Evolutionary conservation across 106 monocot genomes (phyloP).

Genomic region (Narthecium ossifragum): DNA sequence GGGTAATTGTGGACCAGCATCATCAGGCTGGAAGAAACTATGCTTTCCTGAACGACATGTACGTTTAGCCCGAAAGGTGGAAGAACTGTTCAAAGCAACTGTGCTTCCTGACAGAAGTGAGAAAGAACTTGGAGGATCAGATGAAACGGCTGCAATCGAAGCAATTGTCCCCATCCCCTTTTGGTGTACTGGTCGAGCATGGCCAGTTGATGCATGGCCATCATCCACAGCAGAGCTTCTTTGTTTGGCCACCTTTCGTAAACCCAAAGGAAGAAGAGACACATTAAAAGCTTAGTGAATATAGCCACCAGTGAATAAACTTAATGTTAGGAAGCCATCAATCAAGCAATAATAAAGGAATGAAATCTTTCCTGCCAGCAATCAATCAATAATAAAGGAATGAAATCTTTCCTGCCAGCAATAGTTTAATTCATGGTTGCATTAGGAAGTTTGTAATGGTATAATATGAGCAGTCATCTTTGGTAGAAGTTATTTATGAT

Average conservation of each 20-base stretch:
- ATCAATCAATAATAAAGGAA: too few relatives aligned
- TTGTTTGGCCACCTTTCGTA: background rate
- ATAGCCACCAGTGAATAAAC: too few relatives aligned
- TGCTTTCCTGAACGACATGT: too few relatives aligned
- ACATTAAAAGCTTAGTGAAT: background rate
- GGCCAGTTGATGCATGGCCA: conserved; percentile 1
- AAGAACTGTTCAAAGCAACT: background rate
- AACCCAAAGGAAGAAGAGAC: background rate
- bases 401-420: too few relatives aligned
- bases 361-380: too few relatives aligned
- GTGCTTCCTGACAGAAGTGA: conserved; percentile 3
- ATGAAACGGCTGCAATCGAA: conserved; percentile 1
- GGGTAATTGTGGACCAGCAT: conserved; percentile 7
- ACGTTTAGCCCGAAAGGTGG: conserved; percentile 1
- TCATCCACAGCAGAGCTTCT: conserved; percentile 12
- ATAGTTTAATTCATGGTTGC: too few relatives aligned
- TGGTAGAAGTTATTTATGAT: too few relatives aligned
- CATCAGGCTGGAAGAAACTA: conserved; percentile 1
- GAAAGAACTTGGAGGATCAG: background rate
- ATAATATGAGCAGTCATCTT: too few relatives aligned
- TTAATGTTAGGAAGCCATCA: too few relatives aligned
- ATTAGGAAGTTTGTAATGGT: too few relatives aligned
- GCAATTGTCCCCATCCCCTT: conserved; percentile 2
- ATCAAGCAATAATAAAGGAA: too few relatives aligned
- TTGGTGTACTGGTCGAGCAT: background rate